These are phyloP conservation scores for Lecanicillium sp. DNA, from an alignment of 2,329 filamentous ascomycete species.

Conservation along the genomic window DNA sequence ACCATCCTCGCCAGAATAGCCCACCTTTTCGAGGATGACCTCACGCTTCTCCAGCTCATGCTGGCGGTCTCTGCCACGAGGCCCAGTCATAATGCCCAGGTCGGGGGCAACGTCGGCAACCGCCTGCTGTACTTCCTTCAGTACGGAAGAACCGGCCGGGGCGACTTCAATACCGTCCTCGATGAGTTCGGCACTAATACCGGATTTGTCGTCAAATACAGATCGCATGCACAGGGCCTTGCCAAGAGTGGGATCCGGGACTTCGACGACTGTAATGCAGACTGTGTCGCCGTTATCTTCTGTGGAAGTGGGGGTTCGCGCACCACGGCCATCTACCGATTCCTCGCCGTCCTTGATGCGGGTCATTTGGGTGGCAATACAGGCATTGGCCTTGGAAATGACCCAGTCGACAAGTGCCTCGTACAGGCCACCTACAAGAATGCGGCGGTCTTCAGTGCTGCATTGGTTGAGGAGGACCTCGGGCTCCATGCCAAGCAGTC, in stretches of 20 bases:
- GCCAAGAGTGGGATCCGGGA: conserved; percentile 71
- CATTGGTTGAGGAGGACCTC: conserved; percentile 73
- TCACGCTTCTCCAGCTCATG: conserved; percentile 76
- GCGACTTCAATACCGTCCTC: conserved; percentile 80
- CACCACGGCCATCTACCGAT: conserved; percentile 55
- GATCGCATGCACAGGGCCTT: conserved; percentile 86
- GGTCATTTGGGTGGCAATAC: conserved; percentile 70
- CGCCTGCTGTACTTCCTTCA: conserved; percentile 81
- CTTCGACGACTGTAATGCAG: conserved; percentile 78
- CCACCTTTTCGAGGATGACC: conserved; percentile 77
- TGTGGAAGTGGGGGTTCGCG: conserved; percentile 56
- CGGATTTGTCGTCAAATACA: conserved; percentile 84
- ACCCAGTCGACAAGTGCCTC: conserved; percentile 95
- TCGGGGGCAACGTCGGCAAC: conserved; percentile 71
- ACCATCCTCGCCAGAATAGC: conserved; percentile 70
- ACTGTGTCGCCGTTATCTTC: conserved; percentile 78
- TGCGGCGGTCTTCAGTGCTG: conserved; percentile 74
- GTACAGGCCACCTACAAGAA: conserved; percentile 79
- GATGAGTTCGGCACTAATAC: conserved; percentile 97
- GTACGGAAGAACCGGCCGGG: conserved; percentile 68
- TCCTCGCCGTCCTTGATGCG: conserved; percentile 58
- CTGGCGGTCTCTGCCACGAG: conserved; percentile 64
- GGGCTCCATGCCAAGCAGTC: conserved; percentile 77
- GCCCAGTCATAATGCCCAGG: conserved; percentile 64
- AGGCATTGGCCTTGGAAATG: conserved; percentile 76